A percentile compares a stretch with the other conserved stretches of the same genome.
These are phyloP conservation scores for Royoungia palumana DNA, from an alignment of 768 basidiomycete genomes.

Conservation along the genomic window DNA sequence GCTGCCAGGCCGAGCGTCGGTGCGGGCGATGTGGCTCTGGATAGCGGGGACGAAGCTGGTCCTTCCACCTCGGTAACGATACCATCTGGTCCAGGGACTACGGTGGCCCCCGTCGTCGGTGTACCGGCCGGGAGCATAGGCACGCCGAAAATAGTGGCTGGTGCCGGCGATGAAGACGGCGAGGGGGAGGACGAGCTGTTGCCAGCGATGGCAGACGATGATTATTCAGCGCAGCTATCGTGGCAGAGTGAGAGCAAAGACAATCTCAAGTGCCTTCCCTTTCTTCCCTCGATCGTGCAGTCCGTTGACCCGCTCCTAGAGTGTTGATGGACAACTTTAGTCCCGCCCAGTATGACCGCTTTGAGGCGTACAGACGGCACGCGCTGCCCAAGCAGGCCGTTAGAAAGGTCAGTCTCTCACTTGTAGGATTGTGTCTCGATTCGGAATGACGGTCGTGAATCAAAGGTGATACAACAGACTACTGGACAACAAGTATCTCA, in stretches of 20 bases:
- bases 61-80: constrained; percentile 9
- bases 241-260: constrained; percentile 89
- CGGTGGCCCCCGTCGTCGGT: background rate
- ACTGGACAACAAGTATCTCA: constrained; percentile 80
- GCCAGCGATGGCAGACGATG: constrained; percentile 86
- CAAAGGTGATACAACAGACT: constrained; percentile 78
- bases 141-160: constrained; percentile 10
- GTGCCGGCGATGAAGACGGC: constrained; percentile 44
- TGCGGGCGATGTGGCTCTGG: constrained; percentile 5
- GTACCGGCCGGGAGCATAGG: background rate
- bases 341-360: constrained; percentile 80
- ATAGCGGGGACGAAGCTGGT: constrained; percentile 21
- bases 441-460: background rate
- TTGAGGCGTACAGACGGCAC: constrained; percentile 83
- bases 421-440: background rate
- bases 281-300: constrained; percentile 1
- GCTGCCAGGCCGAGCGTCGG: constrained; percentile 1
- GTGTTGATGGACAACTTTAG: constrained; percentile 89
- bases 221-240: constrained; percentile 78
- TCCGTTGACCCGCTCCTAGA: constrained; percentile 36
- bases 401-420: constrained; percentile 52
- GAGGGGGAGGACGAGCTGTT: constrained; percentile 77
- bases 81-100: background rate
- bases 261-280: constrained; percentile 70
- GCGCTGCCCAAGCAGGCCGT: constrained; percentile 82